Evolutionary conservation across 768 basidiomycete genomes (phyloP).

Genomic region (Boletus patriciae): DNA sequence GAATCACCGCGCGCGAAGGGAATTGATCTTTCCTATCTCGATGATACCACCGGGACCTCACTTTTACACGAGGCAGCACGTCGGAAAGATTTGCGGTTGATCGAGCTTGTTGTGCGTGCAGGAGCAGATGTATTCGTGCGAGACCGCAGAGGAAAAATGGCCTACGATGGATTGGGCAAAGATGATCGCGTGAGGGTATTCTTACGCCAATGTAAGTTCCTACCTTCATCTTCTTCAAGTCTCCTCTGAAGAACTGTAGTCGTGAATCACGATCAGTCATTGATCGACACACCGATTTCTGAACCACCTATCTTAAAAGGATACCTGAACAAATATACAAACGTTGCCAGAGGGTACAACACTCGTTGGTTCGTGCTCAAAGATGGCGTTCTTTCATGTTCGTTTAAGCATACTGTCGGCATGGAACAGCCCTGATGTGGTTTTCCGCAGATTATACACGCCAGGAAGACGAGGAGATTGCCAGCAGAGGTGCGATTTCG

Average conservation of each 20-base stretch:
- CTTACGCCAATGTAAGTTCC: constrained; percentile 72
- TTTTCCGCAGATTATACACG: constrained; percentile 65
- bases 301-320: constrained; percentile 69
- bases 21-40: constrained; percentile 78
- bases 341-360: constrained; percentile 87
- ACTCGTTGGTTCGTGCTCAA: constrained; percentile 92
- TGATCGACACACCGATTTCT: constrained; percentile 50
- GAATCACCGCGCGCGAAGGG: constrained; percentile 66
- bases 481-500: constrained; percentile 83
- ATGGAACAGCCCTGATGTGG: constrained; percentile 1
- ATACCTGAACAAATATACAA: constrained; percentile 89
- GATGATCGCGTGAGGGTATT: constrained; percentile 83
- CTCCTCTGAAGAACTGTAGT: constrained; percentile 42
- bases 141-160: constrained; percentile 71
- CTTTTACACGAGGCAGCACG: constrained; percentile 86
- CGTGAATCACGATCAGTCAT: constrained; percentile 74
- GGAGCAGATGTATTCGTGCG: constrained; percentile 90
- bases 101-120: constrained; percentile 81
- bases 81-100: constrained; percentile 74
- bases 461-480: constrained; percentile 85
- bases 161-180: constrained; percentile 65
- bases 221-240: background rate
- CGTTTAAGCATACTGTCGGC: constrained; percentile 27
- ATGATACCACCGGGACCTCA: constrained; percentile 72
- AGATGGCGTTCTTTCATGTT: constrained; percentile 82